Base-by-base conservation (phyloP, 768 basidiomycete genomes). In the Gautieria morchelliformis region DNA sequence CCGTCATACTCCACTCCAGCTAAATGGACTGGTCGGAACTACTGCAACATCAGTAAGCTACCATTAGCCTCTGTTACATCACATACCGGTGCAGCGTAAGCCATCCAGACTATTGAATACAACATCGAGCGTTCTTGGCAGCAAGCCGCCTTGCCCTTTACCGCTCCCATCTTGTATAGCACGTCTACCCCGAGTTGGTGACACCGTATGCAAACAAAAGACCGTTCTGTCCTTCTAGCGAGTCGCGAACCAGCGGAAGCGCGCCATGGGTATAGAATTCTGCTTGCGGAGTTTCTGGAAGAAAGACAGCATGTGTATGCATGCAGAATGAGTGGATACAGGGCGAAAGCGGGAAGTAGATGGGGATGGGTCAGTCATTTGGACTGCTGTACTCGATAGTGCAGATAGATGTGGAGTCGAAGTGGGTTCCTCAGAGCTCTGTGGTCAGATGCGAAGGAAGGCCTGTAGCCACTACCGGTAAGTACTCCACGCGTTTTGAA, bases 211-310 rank as follows among this genome's bases (percentile, higher is more conserved):
- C n/a, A n/a, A n/a, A n/a, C n/a, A n/a, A n/a, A n/a, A n/a, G n/a
- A n/a, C n/a, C n/a, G n/a, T n/a, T n/a, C n/a, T 63, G 93, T 17
- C 93, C 93, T 53, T 84, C 77, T 27, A 99, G 72, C 1, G 89
- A 78, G 63, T 88, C 86, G 52, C 78, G 78, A 19, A 99, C 88
- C 24, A 97, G 78, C 0, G 95, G 95, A 9, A 97, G 79, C 0
- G 94, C 92, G 0, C 93, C 95, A 59, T 83, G 67, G 98, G 96
- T 4, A n/a, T n/a, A n/a, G n/a, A n/a, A n/a, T n/a, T n/a, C n/a
- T n/a, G n/a, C n/a, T n/a, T n/a, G n/a, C n/a, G 75, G 75, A 0
- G 85, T n/a, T 87, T 78, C 74, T 1, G 84, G 78, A 2, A 77
- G 81, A 65, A 93, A 93, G 10, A 92, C 74, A 89, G 70, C 93